Evolutionary conservation across 768 basidiomycete genomes (phyloP).

Genomic region (Rossbeevera mucosa): DNA sequence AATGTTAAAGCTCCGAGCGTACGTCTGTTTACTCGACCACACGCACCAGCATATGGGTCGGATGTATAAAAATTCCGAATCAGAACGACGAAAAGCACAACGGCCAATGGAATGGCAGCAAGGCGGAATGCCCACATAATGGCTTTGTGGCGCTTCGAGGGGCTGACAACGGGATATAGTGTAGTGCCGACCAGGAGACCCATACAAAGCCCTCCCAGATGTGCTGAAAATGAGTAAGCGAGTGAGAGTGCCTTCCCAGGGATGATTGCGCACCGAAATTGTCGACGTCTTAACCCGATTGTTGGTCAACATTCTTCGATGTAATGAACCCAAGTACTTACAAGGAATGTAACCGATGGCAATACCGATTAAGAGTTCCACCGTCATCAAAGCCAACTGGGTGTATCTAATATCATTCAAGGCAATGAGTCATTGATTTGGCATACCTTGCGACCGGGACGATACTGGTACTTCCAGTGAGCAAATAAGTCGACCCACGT

Average conservation of each 20-base stretch:
- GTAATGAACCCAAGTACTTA: conserved; percentile 33
- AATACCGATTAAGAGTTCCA: conserved; percentile 84
- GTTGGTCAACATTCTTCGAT: conserved; percentile 12
- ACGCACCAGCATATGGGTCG: conserved; percentile 76
- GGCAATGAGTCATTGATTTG: background rate
- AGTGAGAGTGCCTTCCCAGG: background rate
- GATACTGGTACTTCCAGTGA: conserved; percentile 87
- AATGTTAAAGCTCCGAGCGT: background rate
- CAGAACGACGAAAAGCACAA: conserved; percentile 80
- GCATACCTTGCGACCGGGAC: conserved; percentile 72
- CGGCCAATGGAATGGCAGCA: conserved; percentile 65
- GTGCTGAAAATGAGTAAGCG: conserved; percentile 45
- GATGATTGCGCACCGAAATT: conserved; percentile 64
- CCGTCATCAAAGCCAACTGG: conserved; percentile 76
- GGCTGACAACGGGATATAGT: conserved; percentile 87
- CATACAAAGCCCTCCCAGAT: conserved; percentile 85
- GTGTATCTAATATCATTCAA: background rate
- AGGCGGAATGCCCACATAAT: conserved; percentile 73
- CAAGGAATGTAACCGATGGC: conserved; percentile 82
- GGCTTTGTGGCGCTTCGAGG: conserved; percentile 63
- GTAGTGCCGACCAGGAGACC: conserved; percentile 77
- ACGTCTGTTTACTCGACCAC: background rate
- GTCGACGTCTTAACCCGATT: conserved; percentile 59
- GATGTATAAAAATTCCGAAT: conserved; percentile 86
- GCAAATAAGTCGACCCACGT: conserved; percentile 87